Percentiles rank a stretch among this genome's conserved stretches.
Conservation (phyloP, 805 yeast genomes). For the Nematodospora valgi region DNA sequence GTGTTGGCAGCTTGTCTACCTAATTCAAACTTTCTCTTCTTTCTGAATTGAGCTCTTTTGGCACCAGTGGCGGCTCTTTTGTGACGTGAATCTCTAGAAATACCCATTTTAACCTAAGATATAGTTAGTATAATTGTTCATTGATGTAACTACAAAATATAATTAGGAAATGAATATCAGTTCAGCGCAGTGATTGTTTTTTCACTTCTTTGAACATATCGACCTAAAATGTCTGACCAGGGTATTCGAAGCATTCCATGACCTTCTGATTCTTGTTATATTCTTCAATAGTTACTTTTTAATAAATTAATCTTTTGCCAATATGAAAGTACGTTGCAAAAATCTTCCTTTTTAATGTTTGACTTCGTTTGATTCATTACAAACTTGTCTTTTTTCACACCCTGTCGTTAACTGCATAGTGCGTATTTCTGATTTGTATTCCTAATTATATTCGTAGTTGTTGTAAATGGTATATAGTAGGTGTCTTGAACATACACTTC, state of each 20-base stretch:
- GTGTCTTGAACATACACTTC: conserved; percentile 9
- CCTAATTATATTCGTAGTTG: background rate
- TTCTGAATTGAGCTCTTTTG: conserved; percentile 99
- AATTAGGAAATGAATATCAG: background rate
- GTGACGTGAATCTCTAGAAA: conserved; percentile 99
- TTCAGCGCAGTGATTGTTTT: background rate
- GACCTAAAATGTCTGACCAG: too few relatives aligned
- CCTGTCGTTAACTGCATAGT: background rate
- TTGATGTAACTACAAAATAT: background rate
- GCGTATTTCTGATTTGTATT: background rate
- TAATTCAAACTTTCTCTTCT: conserved; percentile 99
- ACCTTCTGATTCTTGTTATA: too few relatives aligned
- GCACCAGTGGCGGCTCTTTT: conserved; percentile 99
- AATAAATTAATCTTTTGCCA: too few relatives aligned
- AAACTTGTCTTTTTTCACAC: background rate
- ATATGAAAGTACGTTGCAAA: too few relatives aligned
- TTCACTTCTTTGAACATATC: background rate
- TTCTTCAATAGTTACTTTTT: too few relatives aligned
- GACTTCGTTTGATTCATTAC: background rate
- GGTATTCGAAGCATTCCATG: too few relatives aligned
- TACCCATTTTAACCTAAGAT: conserved; percentile 76
- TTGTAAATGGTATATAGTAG: background rate
- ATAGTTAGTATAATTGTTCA: conserved; percentile 13
- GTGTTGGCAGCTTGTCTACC: conserved; percentile 99
- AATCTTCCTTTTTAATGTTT: too few relatives aligned